Evolutionary conservation across 805 yeast genomes (phyloP), one percentile per base, ranked within the genome.

Genomic region (Ascoidea asiatica): DNA sequence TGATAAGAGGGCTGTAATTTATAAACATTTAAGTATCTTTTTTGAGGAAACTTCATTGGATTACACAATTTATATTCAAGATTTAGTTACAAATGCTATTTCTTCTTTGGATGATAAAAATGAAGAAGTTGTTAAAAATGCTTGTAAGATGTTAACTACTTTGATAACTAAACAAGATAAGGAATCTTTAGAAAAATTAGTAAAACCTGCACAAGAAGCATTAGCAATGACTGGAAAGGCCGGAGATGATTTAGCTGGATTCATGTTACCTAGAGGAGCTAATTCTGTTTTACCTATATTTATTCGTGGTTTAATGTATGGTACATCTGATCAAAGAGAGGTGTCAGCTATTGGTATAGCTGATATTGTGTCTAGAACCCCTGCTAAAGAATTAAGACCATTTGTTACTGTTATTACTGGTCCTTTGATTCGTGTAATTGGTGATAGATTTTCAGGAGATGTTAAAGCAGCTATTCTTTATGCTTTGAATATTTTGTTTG

Each of bases 401-500:
- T 85, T 80, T 63, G 95, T 94, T 19, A 90, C 97, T 6, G 78
- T 79, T 21, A 86, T 94, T 50, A 89, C 96, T 21, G 99, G 99
- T 65, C 98, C 98, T 37, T 72, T 92, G 57, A 92, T 92, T 64
- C 87, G 99, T 71, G 95, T 90, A 46, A 85, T 90, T 57, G 98
- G 99, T 57, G 99, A 92, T 63, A 79, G 95, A 62, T 90, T 86
- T 52, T 75, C 81, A 17, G 73, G 95, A 49, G 95, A 88, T 53
- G 86, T 92, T 53, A 92, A 92, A 69, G 81, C 95, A 36, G 95
- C 95, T n/a, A 90, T 94, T 53, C 70, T 92, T 56, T 71, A 73
- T 50, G 95, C 97, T 1, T 72, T 94, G 60, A 83, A 82, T 57
- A 75, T 75, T 50, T 66, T 94, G 57, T 77, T 92, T 55, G 65